phyloP scores from a whole-genome alignment of 2,329 filamentous ascomycete species.

The Colletotrichum sp. region DNA sequence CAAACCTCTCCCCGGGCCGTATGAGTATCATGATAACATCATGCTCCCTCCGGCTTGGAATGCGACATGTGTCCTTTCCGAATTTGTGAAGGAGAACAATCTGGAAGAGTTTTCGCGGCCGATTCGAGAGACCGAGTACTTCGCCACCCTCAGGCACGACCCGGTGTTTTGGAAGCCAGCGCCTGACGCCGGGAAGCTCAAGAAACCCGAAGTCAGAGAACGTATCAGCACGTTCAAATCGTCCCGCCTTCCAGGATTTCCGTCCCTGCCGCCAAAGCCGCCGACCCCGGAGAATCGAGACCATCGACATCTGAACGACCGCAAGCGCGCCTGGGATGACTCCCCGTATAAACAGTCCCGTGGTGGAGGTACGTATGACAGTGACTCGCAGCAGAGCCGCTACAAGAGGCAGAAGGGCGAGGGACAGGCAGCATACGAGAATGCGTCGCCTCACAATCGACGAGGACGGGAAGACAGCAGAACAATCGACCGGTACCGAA shows the following conservation, averaged over 20 bases:
- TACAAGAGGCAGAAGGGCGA: conserved; percentile 11
- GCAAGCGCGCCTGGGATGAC: conserved; percentile 17
- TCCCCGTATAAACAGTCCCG: background rate
- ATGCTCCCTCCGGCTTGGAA: conserved; percentile 50
- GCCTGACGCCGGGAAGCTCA: background rate
- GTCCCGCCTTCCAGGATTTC: conserved; percentile 9
- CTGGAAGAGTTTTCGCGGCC: conserved; percentile 45
- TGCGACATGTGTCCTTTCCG: conserved; percentile 47
- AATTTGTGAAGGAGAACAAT: conserved; percentile 48
- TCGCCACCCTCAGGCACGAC: conserved; percentile 45
- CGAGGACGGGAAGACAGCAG: background rate
- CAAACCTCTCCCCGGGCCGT: conserved; percentile 42
- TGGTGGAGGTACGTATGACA: background rate
- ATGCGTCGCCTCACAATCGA: background rate
- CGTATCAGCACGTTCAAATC: conserved; percentile 4
- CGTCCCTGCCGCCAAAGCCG: conserved; percentile 13
- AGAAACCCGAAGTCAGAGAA: background rate
- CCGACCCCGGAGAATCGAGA: conserved; percentile 8
- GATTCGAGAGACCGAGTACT: conserved; percentile 44
- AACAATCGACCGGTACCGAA: background rate
- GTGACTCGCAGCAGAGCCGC: background rate
- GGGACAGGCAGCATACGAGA: background rate
- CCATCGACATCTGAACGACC: background rate
- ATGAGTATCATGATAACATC: conserved; percentile 46
- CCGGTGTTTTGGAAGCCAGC: conserved; percentile 41